These are phyloP conservation scores for Mrakia frigida DNA, from an alignment of 768 basidiomycete species.

Conservation along the genomic window DNA sequence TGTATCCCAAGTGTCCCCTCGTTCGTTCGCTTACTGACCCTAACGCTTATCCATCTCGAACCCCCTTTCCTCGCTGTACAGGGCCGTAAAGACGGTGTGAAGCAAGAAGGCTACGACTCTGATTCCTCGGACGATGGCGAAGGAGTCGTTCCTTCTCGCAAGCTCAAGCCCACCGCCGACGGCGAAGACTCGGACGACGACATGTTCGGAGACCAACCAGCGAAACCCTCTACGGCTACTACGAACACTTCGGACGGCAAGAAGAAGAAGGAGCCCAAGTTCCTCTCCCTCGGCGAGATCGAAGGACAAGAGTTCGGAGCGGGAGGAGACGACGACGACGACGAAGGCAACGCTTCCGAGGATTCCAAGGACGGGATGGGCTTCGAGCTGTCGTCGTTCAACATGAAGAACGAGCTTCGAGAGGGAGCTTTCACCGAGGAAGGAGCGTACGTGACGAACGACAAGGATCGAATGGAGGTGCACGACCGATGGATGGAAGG, in stretches of 20 bases:
- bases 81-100: constrained; percentile 65
- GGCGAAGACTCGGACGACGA: constrained; percentile 44
- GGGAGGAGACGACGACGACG: constrained; percentile 40
- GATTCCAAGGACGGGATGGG: constrained; percentile 83
- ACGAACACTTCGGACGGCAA: not conserved
- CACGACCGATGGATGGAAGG: constrained; percentile 96
- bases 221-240: constrained; percentile 28
- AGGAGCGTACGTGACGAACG: constrained; percentile 68
- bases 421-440: constrained; percentile 96
- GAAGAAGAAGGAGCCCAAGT: constrained; percentile 53
- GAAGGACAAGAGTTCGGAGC: constrained; percentile 85
- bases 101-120: constrained; percentile 83
- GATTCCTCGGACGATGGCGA: constrained; percentile 93
- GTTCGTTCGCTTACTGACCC: no score
- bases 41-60: not conserved
- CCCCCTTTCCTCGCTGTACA: constrained; percentile 29
- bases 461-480: constrained; percentile 80
- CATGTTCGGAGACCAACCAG: constrained; percentile 46
- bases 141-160: constrained; percentile 79
- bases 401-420: constrained; percentile 98
- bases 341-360: constrained; percentile 48
- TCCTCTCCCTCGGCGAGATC: constrained; percentile 83
- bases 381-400: constrained; percentile 87
- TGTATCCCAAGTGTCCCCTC: no score
- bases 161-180: constrained; percentile 51